Conservation (phyloP, 176 grass and related monocot species). For the Microstegium vimineum region DNA sequence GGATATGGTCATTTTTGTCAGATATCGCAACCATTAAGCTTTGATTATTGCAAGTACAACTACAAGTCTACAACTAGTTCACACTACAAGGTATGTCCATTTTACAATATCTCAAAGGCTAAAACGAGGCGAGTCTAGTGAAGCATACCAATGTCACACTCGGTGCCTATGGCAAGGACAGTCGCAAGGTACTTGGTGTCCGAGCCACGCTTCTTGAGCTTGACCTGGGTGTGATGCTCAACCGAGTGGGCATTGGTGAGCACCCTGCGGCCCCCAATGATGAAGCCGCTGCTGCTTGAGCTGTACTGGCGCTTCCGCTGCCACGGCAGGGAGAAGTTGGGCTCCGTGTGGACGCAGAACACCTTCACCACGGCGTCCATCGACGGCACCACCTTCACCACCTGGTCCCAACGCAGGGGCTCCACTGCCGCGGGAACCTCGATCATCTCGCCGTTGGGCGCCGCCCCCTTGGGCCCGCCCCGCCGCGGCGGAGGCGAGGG, state of each 20-base stretch:
- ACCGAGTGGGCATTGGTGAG: conserved; percentile 94
- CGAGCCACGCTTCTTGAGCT: conserved; percentile 89
- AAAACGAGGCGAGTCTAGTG: background rate
- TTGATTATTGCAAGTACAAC: background rate
- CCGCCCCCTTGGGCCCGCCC: conserved; percentile 13
- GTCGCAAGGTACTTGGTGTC: conserved; percentile 94
- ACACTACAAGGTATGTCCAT: background rate
- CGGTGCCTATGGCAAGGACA: conserved; percentile 86
- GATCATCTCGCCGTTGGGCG: conserved; percentile 10
- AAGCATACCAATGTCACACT: conserved; percentile 88
- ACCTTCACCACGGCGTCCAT: conserved; percentile 99
- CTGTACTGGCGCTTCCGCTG: conserved; percentile 94
- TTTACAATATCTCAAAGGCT: background rate
- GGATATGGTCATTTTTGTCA: no score
- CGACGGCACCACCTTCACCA: conserved; percentile 66
- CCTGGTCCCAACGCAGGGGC: conserved; percentile 72
- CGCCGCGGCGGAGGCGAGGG: conserved; percentile 26
- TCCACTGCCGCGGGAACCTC: conserved; percentile 21
- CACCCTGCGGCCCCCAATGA: conserved; percentile 71
- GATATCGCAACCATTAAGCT: background rate
- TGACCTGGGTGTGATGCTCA: conserved; percentile 91
- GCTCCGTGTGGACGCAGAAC: conserved; percentile 93
- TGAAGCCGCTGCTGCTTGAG: conserved; percentile 83
- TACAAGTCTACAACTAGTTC: background rate
- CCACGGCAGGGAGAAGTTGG: conserved; percentile 95